Evolutionary conservation across 768 basidiomycete genomes (phyloP).

Genomic region (Cytidiella melzeri): DNA sequence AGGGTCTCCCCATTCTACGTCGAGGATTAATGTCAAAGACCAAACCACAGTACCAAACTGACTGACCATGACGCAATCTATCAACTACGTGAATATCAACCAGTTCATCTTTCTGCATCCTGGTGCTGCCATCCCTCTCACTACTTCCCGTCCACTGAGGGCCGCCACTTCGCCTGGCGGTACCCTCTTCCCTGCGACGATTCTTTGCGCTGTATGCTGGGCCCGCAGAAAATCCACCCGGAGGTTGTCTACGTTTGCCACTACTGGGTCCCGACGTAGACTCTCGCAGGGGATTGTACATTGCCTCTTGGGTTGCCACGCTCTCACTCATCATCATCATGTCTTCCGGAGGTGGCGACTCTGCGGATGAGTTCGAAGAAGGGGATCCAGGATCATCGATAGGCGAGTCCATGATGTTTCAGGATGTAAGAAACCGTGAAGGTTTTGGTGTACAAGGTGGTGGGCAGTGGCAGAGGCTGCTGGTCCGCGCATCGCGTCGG

Average conservation of each 20-base stretch:
- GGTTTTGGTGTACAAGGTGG: not conserved
- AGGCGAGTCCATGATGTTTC: constrained; percentile 7
- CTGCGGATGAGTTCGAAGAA: constrained; percentile 5
- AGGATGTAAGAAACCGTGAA: not conserved
- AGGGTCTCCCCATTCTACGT: constrained; percentile 26
- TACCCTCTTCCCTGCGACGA: constrained; percentile 15
- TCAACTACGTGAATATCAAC: constrained; percentile 19
- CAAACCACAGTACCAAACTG: no score
- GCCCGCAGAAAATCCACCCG: constrained; percentile 4
- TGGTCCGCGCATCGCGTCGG: not conserved
- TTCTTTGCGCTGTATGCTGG: constrained; percentile 14
- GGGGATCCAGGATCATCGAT: constrained; percentile 8
- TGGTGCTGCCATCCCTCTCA: not conserved
- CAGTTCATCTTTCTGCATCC: constrained; percentile 18
- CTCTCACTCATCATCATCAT: not conserved
- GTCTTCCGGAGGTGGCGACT: not conserved
- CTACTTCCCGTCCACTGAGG: constrained; percentile 2
- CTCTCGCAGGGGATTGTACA: not conserved
- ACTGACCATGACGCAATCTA: constrained; percentile 16
- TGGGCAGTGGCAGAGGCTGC: not conserved
- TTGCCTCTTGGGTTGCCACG: not conserved
- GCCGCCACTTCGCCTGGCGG: not conserved
- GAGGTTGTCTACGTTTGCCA: constrained; percentile 9
- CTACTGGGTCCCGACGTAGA: not conserved
- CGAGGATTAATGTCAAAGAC: not conserved